These are phyloP conservation scores for Borovskyia barvae DNA, from an alignment of 208 protist species.

Conservation along the genomic window DNA sequence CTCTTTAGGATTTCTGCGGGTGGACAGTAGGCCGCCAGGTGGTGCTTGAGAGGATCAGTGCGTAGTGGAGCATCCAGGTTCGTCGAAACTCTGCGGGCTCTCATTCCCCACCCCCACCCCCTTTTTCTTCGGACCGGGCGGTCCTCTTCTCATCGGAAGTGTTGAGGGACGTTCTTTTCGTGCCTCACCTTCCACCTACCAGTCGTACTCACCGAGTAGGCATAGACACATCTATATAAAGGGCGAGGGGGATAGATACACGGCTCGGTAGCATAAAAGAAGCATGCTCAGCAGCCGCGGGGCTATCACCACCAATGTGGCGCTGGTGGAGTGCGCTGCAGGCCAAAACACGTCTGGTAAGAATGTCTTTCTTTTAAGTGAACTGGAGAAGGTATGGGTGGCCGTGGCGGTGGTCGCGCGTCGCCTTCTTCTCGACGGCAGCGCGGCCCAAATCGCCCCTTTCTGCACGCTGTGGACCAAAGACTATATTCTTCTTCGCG, in stretches of 20 bases:
- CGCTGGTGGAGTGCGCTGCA: slow-evolving; percentile 81
- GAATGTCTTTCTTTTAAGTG: slow-evolving; percentile 79
- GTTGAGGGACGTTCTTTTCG: too few species aligned
- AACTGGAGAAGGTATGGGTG: slow-evolving; percentile 83
- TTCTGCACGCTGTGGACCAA: slow-evolving; percentile 71
- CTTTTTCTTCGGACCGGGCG: too few species aligned
- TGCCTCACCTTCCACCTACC: too few species aligned
- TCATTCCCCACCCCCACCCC: too few species aligned
- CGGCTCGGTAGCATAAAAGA: slow-evolving; percentile 4
- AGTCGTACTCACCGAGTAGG: too few species aligned
- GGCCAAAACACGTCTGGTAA: slow-evolving; percentile 50
- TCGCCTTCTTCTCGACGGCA: slow-evolving; percentile 53
- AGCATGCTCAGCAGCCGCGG: slow-evolving; percentile 73
- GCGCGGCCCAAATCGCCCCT: slow-evolving; percentile 54
- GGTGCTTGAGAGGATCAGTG: too few species aligned
- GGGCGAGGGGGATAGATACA: not conserved
- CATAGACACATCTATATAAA: not conserved
- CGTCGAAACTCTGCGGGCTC: too few species aligned
- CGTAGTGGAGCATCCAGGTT: too few species aligned
- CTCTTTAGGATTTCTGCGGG: too few species aligned
- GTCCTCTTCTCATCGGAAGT: too few species aligned
- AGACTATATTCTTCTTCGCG: slow-evolving; percentile 35
- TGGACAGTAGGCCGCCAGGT: too few species aligned
- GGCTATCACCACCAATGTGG: slow-evolving; percentile 66
- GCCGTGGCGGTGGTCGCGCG: slow-evolving; percentile 58